Base-by-base conservation (phyloP, 768 basidiomycete genomes). In the Sarcomyxa edulis region DNA sequence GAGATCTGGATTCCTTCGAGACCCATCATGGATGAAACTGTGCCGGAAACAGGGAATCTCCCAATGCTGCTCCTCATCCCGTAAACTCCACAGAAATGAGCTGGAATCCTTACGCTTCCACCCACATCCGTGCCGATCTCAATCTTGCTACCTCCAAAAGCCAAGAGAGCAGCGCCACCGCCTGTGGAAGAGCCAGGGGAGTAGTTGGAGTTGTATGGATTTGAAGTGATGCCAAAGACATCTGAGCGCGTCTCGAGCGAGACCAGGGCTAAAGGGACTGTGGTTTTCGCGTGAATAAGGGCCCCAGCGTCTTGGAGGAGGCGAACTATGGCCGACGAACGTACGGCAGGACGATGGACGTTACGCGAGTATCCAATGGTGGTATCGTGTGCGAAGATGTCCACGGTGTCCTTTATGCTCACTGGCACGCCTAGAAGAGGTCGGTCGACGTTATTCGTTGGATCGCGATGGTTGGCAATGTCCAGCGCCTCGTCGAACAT, bases 81-180 rank as follows among this genome's bases (percentile, higher is more conserved):
- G 65, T 76, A 85, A 2, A 82, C 59, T 2, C 84, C 86, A 44
- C 81, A 83, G 47, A 78, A 84, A 46, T 84, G 79, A 10, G 85
- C 76, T 3, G 86, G 86, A 19, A 76, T 72, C 35, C 86, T 71
- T 26, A 86, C 74, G 37, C 79, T 81, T 7, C 86, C 87, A 2
- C 76, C 85, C 20, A 87, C 61, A 48, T 88, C 85, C 4, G 83
- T 76, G 2, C 84, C 85, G 25, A 87, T 69, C 26, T 84, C 84
- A 15, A 84, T 68, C 48, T 77, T 74, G 26, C 71, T 71, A 7
- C 81, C 82, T 1, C 80, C 77, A 34, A 71, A 64, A 0, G 83
- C 83, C 0, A 87, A 50, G 2, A 86, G 68, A 1, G 83, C 81
- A 1, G 68, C 74, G 40, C 84, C 84, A 7, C 84, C 84, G 0